phyloP scores from a whole-genome alignment of 805 yeast genomes.

The Metschnikowia continentalis region DNA sequence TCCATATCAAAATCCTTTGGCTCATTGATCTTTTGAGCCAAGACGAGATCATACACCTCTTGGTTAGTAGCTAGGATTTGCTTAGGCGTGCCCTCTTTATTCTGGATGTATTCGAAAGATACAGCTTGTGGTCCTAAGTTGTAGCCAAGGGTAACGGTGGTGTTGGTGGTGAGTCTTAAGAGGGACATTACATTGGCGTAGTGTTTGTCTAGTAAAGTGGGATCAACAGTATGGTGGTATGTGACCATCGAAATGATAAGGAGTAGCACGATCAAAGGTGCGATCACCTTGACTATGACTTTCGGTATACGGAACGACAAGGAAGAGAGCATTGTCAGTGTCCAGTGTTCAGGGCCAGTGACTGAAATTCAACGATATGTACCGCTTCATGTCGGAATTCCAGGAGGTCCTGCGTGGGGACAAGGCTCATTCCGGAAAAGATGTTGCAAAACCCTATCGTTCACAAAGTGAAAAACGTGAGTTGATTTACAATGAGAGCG shows the following conservation, averaged over 20 bases:
- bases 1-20: constrained; percentile 43
- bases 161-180: constrained; percentile 3
- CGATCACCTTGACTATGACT: constrained; percentile 2
- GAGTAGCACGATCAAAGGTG: constrained; percentile 6
- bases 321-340: constrained; percentile 9
- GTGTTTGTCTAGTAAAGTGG: constrained; percentile 5
- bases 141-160: constrained; percentile 1
- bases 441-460: not conserved
- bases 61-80: constrained; percentile 37
- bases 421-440: not conserved
- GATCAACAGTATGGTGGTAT: constrained; percentile 8
- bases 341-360: not conserved
- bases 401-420: not conserved
- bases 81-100: constrained; percentile 26
- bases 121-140: constrained; percentile 26
- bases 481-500: no score
- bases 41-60: constrained; percentile 32
- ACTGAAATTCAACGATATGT: not conserved
- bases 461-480: not conserved
- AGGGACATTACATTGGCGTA: constrained; percentile 7
- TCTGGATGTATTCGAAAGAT: constrained; percentile 30
- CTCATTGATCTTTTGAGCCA: constrained; percentile 38
- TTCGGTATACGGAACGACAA: constrained; percentile 10
- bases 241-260: constrained; percentile 3
- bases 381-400: not conserved